Evolutionary conservation across 495 filamentous ascomycete species (phyloP).

Genomic region (Daldinia vernicosa): DNA sequence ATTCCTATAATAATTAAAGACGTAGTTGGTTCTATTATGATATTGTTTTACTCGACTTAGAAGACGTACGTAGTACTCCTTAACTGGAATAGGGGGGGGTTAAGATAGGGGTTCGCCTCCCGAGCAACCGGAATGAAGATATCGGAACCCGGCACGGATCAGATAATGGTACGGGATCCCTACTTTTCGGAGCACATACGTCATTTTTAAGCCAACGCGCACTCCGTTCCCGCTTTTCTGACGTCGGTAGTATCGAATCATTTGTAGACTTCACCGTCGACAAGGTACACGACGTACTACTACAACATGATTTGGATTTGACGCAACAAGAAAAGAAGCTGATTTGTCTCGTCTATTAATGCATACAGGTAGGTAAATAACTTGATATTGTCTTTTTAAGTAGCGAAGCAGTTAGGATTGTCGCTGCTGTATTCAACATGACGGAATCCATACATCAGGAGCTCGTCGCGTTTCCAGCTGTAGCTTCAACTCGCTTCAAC

Average conservation of each 20-base stretch:
- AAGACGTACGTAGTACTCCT: background rate
- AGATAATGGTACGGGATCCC: constrained; percentile 1
- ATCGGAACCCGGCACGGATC: background rate
- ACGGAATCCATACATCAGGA: constrained; percentile 28
- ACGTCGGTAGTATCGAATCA: constrained; percentile 15
- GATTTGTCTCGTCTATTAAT: constrained; percentile 14
- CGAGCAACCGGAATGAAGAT: background rate
- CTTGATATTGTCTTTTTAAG: background rate
- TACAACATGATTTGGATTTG: constrained; percentile 10
- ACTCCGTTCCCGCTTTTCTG: constrained; percentile 18
- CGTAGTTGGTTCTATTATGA: background rate
- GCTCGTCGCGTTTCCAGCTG: background rate
- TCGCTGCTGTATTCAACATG: constrained; percentile 11
- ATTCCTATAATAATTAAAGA: background rate
- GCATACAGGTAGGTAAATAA: too few species aligned
- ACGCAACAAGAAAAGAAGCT: constrained; percentile 1
- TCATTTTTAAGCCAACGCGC: constrained; percentile 6
- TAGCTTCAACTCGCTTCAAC: background rate
- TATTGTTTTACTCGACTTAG: background rate
- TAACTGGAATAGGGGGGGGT: background rate
- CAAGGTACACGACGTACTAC: constrained; percentile 15
- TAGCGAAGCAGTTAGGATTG: background rate
- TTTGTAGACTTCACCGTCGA: constrained; percentile 5
- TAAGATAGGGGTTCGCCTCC: background rate
- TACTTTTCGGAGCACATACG: constrained; percentile 17